Evolutionary conservation across 306 rosid genomes (phyloP).

Genomic region (Arachis stenosperma): DNA sequence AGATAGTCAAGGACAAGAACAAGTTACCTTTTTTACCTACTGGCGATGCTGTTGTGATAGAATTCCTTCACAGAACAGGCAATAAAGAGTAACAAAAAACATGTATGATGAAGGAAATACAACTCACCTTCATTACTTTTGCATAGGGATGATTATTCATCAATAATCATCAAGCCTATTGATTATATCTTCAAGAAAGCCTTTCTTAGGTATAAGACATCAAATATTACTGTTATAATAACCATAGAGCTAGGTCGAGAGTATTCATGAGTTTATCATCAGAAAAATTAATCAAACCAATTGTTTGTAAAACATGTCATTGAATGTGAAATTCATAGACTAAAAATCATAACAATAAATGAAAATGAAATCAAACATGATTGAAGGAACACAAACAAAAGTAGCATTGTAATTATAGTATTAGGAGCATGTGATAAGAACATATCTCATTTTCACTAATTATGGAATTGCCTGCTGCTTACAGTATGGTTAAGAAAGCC

Average conservation of each 20-base stretch:
- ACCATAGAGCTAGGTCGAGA: not conserved
- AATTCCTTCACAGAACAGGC: constrained; percentile 70
- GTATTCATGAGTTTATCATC: too few relatives aligned
- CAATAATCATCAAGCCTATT: constrained; percentile 72
- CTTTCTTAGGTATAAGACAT: constrained; percentile 61
- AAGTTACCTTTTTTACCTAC: constrained; percentile 73
- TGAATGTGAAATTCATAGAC: constrained; percentile 10
- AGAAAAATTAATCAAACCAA: not conserved
- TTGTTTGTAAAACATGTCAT: constrained; percentile 19
- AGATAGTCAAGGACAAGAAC: constrained; percentile 1
- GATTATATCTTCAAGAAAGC: constrained; percentile 69
- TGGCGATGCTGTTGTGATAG: constrained; percentile 92
- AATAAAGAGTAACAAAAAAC: not conserved
- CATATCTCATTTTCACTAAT: constrained; percentile 65
- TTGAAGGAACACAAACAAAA: constrained; percentile 2
- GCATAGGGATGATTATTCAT: constrained; percentile 89
- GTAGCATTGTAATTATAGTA: not conserved
- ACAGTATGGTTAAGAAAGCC: constrained; percentile 59
- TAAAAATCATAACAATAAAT: constrained; percentile 15
- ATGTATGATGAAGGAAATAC: constrained; percentile 21
- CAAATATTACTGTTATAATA: constrained; percentile 15
- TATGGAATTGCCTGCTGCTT: constrained; percentile 56
- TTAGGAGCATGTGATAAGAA: constrained; percentile 25
- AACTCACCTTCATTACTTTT: constrained; percentile 82
- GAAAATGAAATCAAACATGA: constrained; percentile 26